Base-by-base conservation (phyloP, 2,329 filamentous ascomycete genomes). In the Neopestalotiopsis sp. region DNA sequence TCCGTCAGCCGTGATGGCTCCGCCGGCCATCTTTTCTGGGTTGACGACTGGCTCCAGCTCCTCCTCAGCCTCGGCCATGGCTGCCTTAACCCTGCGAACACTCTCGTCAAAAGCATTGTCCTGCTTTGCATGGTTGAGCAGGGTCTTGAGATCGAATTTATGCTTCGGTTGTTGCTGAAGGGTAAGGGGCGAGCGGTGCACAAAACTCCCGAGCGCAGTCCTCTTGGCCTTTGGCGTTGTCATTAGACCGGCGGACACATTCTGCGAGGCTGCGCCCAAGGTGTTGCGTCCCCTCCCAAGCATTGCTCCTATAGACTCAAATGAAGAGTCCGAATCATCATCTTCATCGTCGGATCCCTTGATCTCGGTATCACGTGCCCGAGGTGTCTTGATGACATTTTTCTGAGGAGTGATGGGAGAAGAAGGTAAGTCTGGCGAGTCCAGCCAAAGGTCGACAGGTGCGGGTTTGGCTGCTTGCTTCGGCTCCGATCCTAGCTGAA, bases 331-430 rank as follows among this genome's bases (percentile, higher is more conserved):
- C 0, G 91, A 91, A 63, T 88, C 87, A 12, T 86, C 86, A 32
- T 87, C 87, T n/a, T 92, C 91, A 10, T 92, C 91, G 74, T 95
- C 93, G 0, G 93, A 94, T 67, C 88, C 90, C 60, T 85, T 85
- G 56, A 95, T 92, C 67, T 91, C 81, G 13, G 88, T 79, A 73
- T 89, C 83, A 77, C 88, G 82, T 69, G 84, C 81, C 63, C 80
- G 72, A 9, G 64, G 71, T 69, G 72, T 52, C 65, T 74, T 75
- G 58, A 73, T 61, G 65, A 75, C 67, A 45, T 73, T 64, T 68
- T 74, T 74, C 38, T 68, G 69, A 2, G 76, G 77, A n/a, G 77
- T 78, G 17, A 66, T 73, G 45, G 76, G 76, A 32, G 75, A 76
- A 68, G 75, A 76, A 13, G 72, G 71, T 17, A 75, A 63, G 67